Base-by-base conservation (phyloP, 306 rosid species). In the Purshia tridentata region DNA sequence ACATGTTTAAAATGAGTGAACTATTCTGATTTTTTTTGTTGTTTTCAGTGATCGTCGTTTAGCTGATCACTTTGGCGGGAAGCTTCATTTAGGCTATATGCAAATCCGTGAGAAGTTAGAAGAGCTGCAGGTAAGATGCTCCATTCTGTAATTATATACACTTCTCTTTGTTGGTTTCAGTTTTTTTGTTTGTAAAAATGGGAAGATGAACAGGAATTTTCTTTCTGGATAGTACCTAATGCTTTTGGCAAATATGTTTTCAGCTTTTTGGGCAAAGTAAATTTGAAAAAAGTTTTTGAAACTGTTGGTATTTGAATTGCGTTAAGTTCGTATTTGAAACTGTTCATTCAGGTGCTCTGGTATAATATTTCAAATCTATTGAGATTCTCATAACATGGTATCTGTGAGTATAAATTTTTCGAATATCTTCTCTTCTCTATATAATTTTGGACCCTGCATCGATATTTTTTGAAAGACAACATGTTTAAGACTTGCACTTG, bases 1-100 rank as follows among this genome's bases (percentile, higher is more conserved):
- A 70, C 61, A 52, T 75, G 18, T 74, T 80, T 65, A 45, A 48
- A 77, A 72, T 81, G 54, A 70, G 61, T 70, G 65, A 72, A 72
- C 73, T 73, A 79, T 70, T 66, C 84, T 85, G 70, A 78, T 70
- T 76, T 78, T 62, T 61, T 58, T 73, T 73, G 68, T 68, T 76
- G 69, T 86, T 85, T 81, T 78, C 95, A 95, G 99, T 79, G 99
- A 95, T 75, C 99, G 99, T 56, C 97, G 99, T 67, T 83, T 95
- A 85, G 98, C 99, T 75, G 98, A 95, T 84, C 99, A 95, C 87
- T 95, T 95, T 81, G 99, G 99, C 37, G 99, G 99, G 80, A 95
- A 95, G 82, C 98, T 95, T 87, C 99, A 91, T 84, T 87, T 91
- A 76, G 99, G 99, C 59, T 95, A 95, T 83, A 90, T 95, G 97